Base-by-base conservation (phyloP, 768 basidiomycete genomes). In the Agrocybe chaxingu region DNA sequence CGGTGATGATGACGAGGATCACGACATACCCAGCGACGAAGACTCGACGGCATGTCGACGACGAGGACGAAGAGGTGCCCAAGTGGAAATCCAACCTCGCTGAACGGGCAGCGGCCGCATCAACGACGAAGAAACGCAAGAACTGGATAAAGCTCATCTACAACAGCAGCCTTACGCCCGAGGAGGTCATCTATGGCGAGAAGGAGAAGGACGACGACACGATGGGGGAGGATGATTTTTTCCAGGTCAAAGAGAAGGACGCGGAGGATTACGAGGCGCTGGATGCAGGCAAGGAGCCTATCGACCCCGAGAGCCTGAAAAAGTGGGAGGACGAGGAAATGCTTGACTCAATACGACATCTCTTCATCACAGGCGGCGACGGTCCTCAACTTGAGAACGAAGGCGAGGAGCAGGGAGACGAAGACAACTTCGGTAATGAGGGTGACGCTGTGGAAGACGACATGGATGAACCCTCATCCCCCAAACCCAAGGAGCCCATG, bases 101-200 rank as follows among this genome's bases (percentile, higher is more conserved):
- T 0, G 70, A 49, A 40, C 62, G 70, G 40, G 72, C 70, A 13
- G 76, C 80, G 42, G 66, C 75, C 3, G 70, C 73, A 7, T 66
- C 72, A 1, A 70, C 66, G 5, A 68, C 64, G 34, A 48, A 56
- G 7, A 73, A 74, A 34, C 75, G 77, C 52, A 82, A 79, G 58
- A 83, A 96, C 62, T 89, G 93, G 82, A 91, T 85, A 61, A 85
- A 85, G 45, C 78, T 96, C 41, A 90, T 98, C 46, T 98, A 98
- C 66, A 75, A 76, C 35, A 79, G 79, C 39, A 65, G 76, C 3
- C 75, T 92, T 8, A 79, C 85, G 3, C 87, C 92, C 0, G 76
- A 79, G 48, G 77, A 91, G 59, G 82, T 95, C 36, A 61, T 87
- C 1, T 61, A 65, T 1, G 80, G 78, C 6, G 64, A 70, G 8